phyloP scores from a whole-genome alignment of 2,329 filamentous ascomycete genomes.

The Cytospora chrysosperma region DNA sequence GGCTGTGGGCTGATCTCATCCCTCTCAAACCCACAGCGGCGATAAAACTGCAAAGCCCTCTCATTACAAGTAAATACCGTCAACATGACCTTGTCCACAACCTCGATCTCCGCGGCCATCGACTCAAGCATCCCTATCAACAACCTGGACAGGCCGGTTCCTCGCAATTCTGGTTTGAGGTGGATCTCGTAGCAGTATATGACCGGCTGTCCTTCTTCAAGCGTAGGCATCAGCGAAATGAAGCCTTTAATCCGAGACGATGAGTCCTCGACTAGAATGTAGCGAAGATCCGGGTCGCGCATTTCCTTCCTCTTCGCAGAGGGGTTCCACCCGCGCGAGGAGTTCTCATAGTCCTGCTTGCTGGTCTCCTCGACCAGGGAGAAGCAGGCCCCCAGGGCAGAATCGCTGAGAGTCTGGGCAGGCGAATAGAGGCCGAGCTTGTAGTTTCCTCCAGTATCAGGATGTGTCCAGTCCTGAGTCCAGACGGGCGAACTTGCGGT shows the following conservation, averaged over 20 bases:
- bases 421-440: slow-evolving; percentile 40
- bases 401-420: slow-evolving; percentile 39
- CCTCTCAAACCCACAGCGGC: slow-evolving; percentile 54
- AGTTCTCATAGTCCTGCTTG: slow-evolving; percentile 60
- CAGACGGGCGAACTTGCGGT: slow-evolving; percentile 25
- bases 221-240: slow-evolving; percentile 69
- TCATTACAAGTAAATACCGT: slow-evolving; percentile 67
- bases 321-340: slow-evolving; percentile 62
- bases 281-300: slow-evolving; percentile 64
- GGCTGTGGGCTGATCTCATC: slow-evolving; percentile 57
- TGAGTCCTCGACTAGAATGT: slow-evolving; percentile 57
- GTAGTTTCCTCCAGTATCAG: slow-evolving; percentile 42
- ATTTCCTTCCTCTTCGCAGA: slow-evolving; percentile 65
- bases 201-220: slow-evolving; percentile 64
- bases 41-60: slow-evolving; percentile 59
- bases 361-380: slow-evolving; percentile 63
- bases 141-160: slow-evolving; percentile 60
- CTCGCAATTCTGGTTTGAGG: slow-evolving; percentile 54
- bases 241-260: slow-evolving; percentile 49
- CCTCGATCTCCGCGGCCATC: slow-evolving; percentile 53
- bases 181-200: slow-evolving; percentile 82
- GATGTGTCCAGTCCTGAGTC: slow-evolving; percentile 50
- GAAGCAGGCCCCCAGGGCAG: slow-evolving; percentile 55
- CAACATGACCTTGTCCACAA: slow-evolving; percentile 68
- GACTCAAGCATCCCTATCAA: slow-evolving; percentile 58